phyloP scores from a whole-genome alignment of 2,329 filamentous ascomycete genomes.

The Stylonectria norvegica region DNA sequence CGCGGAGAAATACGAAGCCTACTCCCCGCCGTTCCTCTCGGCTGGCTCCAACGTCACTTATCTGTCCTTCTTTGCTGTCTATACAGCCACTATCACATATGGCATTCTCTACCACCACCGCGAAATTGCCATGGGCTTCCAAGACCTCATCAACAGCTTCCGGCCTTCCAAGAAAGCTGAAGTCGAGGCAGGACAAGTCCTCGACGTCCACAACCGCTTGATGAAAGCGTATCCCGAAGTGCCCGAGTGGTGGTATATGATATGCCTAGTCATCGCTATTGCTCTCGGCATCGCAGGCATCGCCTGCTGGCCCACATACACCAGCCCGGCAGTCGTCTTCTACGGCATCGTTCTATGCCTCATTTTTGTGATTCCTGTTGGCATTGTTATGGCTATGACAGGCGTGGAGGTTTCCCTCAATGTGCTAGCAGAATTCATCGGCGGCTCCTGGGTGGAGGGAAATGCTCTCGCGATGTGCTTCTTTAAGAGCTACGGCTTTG shows the following conservation, averaged over 20 bases:
- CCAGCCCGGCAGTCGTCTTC: constrained; percentile 40
- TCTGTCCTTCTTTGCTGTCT: constrained; percentile 41
- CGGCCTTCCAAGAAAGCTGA: constrained; percentile 24
- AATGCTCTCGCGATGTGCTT: constrained; percentile 46
- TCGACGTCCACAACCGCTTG: constrained; percentile 44
- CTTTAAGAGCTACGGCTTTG: constrained; percentile 43
- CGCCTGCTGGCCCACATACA: constrained; percentile 41
- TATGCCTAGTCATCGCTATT: constrained; percentile 30
- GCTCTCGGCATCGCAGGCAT: constrained; percentile 35
- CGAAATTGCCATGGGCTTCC: constrained; percentile 37
- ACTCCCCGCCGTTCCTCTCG: constrained; percentile 41
- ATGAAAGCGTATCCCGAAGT: constrained; percentile 47
- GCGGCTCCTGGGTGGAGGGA: constrained; percentile 40
- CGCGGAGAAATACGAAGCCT: constrained; percentile 35
- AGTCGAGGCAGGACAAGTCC: constrained; percentile 16
- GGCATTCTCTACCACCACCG: constrained; percentile 38
- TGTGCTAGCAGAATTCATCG: constrained; percentile 47
- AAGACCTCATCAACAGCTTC: constrained; percentile 28
- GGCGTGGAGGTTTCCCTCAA: constrained; percentile 41
- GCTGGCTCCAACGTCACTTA: constrained; percentile 36
- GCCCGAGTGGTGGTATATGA: constrained; percentile 47
- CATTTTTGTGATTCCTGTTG: constrained; percentile 42
- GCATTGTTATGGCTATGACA: constrained; percentile 43
- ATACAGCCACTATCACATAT: constrained; percentile 39
- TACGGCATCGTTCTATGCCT: constrained; percentile 41